Base-by-base conservation (phyloP, 2,329 filamentous ascomycete genomes). In the Cordyceps cateniannulata region DNA sequence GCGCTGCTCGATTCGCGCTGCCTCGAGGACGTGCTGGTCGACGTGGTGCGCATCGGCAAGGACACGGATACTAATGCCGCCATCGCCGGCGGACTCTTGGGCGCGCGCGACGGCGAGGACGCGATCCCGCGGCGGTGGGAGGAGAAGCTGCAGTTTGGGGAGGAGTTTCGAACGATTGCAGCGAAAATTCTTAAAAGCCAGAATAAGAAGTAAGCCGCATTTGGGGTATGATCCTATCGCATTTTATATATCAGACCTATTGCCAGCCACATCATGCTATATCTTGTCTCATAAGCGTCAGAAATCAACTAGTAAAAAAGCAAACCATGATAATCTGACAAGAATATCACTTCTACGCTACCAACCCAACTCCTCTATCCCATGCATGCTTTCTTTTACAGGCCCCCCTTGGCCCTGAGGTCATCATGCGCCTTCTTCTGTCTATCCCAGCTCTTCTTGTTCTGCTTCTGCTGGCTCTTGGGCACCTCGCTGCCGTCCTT, bases 401-500 rank as follows among this genome's bases (percentile, higher is more conserved):
- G 57, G 25, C 58, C 49, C 16, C 70, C 71, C 65, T 73, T 74
- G 18, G 70, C 70, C 65, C 73, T 74, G 35, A 73, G 64, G 63
- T 87, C 85, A 64, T 93, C 88, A 72, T 93, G 87, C 62, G 84
- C 73, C 81, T 93, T 96, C 81, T 92, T 95, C 78, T 97, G 93
- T 71, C 81, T 86, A 67, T 96, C 89, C 90, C 90, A 96, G 60
- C 91, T 87, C 79, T 97, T 97, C 76, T 81, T 87, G 67, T 96
- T 73, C 78, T 91, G 93, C 81, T 97, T 97, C 55, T 77, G 70
- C 69, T 86, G 84, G 62, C 83, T 89, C 79, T 96, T 96, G 5
- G 90, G 83, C 42, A 97, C 80, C 66, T 96, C 91, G 63, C 85
- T 86, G 0, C 91, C 92, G 35, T 90, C 86, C 63, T 85, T 86